Conservation (phyloP, 2,329 filamentous ascomycete genomes). For the Furcasterigmium furcatum region DNA sequence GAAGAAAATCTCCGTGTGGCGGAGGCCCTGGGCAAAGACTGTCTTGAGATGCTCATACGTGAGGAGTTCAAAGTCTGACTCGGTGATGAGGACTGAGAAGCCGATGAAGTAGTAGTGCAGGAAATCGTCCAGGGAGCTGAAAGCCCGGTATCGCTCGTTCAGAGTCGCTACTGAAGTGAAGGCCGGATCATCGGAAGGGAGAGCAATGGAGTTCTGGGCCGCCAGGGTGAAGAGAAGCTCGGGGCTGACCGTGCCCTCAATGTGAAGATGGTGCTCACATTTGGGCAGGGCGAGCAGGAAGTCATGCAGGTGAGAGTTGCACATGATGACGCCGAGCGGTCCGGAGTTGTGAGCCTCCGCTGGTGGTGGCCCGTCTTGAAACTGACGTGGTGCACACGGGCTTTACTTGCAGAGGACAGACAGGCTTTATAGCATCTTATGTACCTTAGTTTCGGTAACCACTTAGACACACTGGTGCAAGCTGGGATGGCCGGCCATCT, state of each 20-base stretch:
- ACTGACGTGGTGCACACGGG: too few relatives aligned
- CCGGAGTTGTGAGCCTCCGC: too few relatives aligned
- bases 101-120: slow-evolving; percentile 76
- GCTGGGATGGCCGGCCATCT: too few relatives aligned
- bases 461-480: too few relatives aligned
- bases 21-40: slow-evolving; percentile 61
- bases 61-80: slow-evolving; percentile 68
- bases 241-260: slow-evolving; percentile 73
- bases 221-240: slow-evolving; percentile 68
- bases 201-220: slow-evolving; percentile 58
- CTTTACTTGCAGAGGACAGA: too few relatives aligned
- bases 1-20: slow-evolving; percentile 77
- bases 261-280: slow-evolving; percentile 78
- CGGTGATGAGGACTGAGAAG: slow-evolving; percentile 64
- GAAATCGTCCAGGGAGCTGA: slow-evolving; percentile 73
- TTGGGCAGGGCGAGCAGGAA: slow-evolving; percentile 69
- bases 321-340: slow-evolving; percentile 42
- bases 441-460: too few relatives aligned
- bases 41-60: slow-evolving; percentile 69
- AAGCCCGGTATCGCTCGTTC: slow-evolving; percentile 60
- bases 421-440: too few relatives aligned
- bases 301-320: slow-evolving; percentile 46
- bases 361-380: too few relatives aligned
- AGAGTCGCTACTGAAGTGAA: slow-evolving; percentile 61
- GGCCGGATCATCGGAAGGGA: slow-evolving; percentile 57